Evolutionary conservation across 371 early-diverging fungal genomes (phyloP).

Genomic region (Rhizopus delemar): DNA sequence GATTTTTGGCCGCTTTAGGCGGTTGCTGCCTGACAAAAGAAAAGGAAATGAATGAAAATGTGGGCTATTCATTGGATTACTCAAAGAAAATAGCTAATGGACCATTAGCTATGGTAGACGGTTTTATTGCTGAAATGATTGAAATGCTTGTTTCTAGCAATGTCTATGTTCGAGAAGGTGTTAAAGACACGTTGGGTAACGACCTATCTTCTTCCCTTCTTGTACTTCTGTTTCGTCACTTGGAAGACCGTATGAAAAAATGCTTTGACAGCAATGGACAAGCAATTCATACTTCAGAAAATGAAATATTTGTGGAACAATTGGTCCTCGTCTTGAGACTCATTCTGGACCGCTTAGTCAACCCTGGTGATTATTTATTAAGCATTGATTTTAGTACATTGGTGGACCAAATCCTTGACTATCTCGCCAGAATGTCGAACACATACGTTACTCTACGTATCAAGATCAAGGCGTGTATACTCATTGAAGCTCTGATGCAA

Average conservation of each 20-base stretch:
- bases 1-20: conserved; percentile 72
- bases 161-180: conserved; percentile 83
- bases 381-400: conserved; percentile 81
- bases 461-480: conserved; percentile 81
- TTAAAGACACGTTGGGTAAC: conserved; percentile 83
- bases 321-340: conserved; percentile 80
- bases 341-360: conserved; percentile 77
- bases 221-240: conserved; percentile 75
- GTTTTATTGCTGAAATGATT: conserved; percentile 79
- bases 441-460: conserved; percentile 70
- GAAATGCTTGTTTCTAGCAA: conserved; percentile 82
- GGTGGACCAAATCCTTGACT: conserved; percentile 72
- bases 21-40: conserved; percentile 54
- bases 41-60: not conserved
- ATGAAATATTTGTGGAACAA: conserved; percentile 86
- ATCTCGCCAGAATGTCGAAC: conserved; percentile 69
- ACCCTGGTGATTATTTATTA: conserved; percentile 65
- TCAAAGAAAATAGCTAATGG: conserved; percentile 37
- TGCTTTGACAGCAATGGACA: conserved; percentile 75
- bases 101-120: conserved; percentile 61
- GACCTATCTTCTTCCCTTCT: conserved; percentile 80
- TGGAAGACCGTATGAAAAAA: conserved; percentile 65
- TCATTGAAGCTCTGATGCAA: conserved; percentile 76
- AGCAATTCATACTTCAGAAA: conserved; percentile 68
- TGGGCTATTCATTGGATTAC: not conserved